Percentiles rank a stretch among this genome's conserved stretches.
phyloP scores from a whole-genome alignment of 2,329 filamentous ascomycete species.

The Bipolaris gigantea region DNA sequence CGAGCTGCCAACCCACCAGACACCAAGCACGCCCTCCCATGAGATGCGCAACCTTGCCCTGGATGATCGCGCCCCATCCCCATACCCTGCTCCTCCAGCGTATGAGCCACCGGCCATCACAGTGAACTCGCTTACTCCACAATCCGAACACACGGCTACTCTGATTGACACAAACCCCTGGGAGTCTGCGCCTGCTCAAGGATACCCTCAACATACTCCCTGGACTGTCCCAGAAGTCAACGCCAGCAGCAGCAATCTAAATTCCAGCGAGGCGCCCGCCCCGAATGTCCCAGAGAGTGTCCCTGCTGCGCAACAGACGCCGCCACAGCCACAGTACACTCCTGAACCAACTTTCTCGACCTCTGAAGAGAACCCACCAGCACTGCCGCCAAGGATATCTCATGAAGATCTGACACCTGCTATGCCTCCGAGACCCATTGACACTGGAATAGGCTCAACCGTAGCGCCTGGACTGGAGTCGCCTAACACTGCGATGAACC shows the following conservation, averaged over 20 bases:
- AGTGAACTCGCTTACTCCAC: constrained; percentile 24
- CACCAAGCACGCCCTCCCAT: constrained; percentile 45
- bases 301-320: constrained; percentile 25
- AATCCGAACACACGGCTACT: constrained; percentile 27
- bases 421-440: constrained; percentile 41
- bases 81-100: constrained; percentile 14
- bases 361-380: constrained; percentile 34
- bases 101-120: constrained; percentile 37
- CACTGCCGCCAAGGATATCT: constrained; percentile 36
- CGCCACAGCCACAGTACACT: constrained; percentile 7
- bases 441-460: constrained; percentile 23
- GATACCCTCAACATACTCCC: not conserved
- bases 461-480: constrained; percentile 40
- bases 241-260: constrained; percentile 11
- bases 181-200: constrained; percentile 21
- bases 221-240: not conserved
- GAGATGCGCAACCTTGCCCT: constrained; percentile 45
- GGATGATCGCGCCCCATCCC: constrained; percentile 20
- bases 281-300: constrained; percentile 32
- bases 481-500: constrained; percentile 45
- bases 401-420: constrained; percentile 39
- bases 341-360: constrained; percentile 4
- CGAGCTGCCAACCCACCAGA: constrained; percentile 47
- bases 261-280: constrained; percentile 26
- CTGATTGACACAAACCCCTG: constrained; percentile 33